A percentile compares a stretch with the other conserved stretches of the same genome.
Evolutionary conservation across 2,329 filamentous ascomycete species (phyloP).

Genomic region (Pyrenochaeta sp.): DNA sequence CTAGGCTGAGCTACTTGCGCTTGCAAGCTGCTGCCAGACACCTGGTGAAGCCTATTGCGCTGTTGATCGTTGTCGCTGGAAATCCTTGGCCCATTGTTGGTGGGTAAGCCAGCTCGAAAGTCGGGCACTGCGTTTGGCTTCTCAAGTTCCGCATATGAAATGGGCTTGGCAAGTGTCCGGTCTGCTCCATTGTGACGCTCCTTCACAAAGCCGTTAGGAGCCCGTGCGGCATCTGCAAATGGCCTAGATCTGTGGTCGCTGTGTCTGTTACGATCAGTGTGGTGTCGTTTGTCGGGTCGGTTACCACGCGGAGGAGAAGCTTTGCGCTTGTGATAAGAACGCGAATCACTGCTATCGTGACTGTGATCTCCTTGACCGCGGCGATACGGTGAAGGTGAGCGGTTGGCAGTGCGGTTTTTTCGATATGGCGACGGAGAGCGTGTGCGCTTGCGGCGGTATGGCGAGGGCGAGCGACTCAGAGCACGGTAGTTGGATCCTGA

Average conservation of each 20-base stretch:
- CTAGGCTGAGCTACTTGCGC: constrained; percentile 4
- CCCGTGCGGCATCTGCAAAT: constrained; percentile 65
- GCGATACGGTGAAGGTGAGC: constrained; percentile 41
- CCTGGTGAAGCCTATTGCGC: constrained; percentile 6
- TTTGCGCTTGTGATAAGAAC: constrained; percentile 50
- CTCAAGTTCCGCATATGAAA: constrained; percentile 48
- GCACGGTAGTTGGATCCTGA: constrained; percentile 28
- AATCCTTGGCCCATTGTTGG: constrained; percentile 8
- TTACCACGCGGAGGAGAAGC: constrained; percentile 51
- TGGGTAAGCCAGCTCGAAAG: constrained; percentile 26
- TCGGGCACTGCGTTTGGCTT: constrained; percentile 52
- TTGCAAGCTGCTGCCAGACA: constrained; percentile 6
- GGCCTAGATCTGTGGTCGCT: constrained; percentile 69
- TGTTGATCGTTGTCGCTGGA: constrained; percentile 7
- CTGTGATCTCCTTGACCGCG: constrained; percentile 32
- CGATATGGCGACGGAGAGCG: constrained; percentile 42
- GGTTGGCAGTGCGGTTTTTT: constrained; percentile 26
- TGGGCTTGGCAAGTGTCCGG: constrained; percentile 27
- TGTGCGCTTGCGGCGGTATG: constrained; percentile 34
- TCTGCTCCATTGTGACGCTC: constrained; percentile 17
- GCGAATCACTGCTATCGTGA: constrained; percentile 33
- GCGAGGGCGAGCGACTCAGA: constrained; percentile 42
- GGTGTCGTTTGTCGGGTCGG: constrained; percentile 66
- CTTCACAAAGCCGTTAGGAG: constrained; percentile 12
- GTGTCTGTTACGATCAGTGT: constrained; percentile 48